Evolutionary conservation across 495 filamentous ascomycete species (phyloP), one percentile per base, ranked within the genome.

Genomic region (Aspergillus nanangensis): DNA sequence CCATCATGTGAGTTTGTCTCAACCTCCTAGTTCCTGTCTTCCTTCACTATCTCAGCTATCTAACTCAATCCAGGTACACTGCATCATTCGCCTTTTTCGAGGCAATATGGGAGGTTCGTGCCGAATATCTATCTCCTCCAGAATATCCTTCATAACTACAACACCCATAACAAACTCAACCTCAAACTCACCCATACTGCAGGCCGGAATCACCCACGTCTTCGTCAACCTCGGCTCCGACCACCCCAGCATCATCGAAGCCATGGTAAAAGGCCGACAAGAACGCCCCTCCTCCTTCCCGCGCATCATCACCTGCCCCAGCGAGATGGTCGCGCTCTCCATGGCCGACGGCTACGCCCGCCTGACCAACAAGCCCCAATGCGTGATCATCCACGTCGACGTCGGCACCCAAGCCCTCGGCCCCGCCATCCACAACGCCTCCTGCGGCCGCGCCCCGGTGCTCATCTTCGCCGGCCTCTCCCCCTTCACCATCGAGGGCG

Each of bases 361-460:
- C 21, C 47, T 61, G 21, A 61, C 49, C 22, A 52, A 55, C 13
- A 43, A 48, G 11, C 52, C 53, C 14, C 45, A 47, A 5, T 53
- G 52, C 35, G 55, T 63, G 20, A 48, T 64, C 34, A 58, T 51
- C 4, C 61, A 61, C 31, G 61, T 59, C 11, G 61, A 64, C 27
- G 56, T 57, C 40, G 61, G 58, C 21, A 64, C 61, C 10, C 47
- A 47, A 7, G 58, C 52, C 8, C 51, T 64, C 13, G 61, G 55
- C 21, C 54, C 53, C 24, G 61, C 49, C 10, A 31, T 61, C 42
- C 55, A 64, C 25, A 59, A 64, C 42, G 61, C 56, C 3, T 56
- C 55, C 22, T 54, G 47, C 27, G 61, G 57, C 23, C 51, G 60
- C 13, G 53, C 53, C 14, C 61, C 3, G 58, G 58, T 8, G 46